Evolutionary conservation across 768 basidiomycete species (phyloP), one percentile per base, ranked within the genome.

Genomic region (Cystobasidium ongulense): DNA sequence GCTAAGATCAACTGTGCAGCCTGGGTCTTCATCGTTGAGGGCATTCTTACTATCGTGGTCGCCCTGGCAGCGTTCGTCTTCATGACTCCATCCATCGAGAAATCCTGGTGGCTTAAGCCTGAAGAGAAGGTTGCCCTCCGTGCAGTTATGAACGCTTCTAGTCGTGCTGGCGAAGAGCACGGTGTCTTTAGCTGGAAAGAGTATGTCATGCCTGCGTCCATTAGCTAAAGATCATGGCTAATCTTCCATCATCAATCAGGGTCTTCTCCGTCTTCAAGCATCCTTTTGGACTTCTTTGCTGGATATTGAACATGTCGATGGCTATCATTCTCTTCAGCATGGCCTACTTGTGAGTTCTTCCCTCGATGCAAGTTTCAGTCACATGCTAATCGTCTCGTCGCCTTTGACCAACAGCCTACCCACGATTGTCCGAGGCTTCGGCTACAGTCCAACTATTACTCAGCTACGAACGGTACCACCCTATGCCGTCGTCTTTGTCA

Each of bases 241-340:
- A 54, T n/a, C 21, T 23, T 23, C 7, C n/a, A 8, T 8, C 53
- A 11, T 63, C 36, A 7, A 35, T 2, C 33, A 64, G 36, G 29
- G 66, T 68, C 23, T 35, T 41, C 21, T 52, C 38, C 31, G 50
- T 50, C 8, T 52, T 46, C 41, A 29, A 46, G 46, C 63, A 64
- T 64, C 63, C 63, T 36, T 64, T 64, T 35, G 63, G 27, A 39
- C 36, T 27, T 27, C 31, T 64, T 10, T 64, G 63, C 43, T 27
- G 23, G 27, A 64, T 64, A 5, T 23, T 64, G 27, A 64, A 64
- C 35, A 39, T 64, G 27, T 11, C 63, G 36, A 31, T 25, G 23
- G 63, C 63, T 36, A 64, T 64, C 66, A 68, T 50, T 23, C 66
- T 68, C 27, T 68, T 68, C 27, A 53, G 66, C 33, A 46, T 68